Conservation (phyloP, 495 filamentous ascomycete species). For the Penicillium daleae region DNA sequence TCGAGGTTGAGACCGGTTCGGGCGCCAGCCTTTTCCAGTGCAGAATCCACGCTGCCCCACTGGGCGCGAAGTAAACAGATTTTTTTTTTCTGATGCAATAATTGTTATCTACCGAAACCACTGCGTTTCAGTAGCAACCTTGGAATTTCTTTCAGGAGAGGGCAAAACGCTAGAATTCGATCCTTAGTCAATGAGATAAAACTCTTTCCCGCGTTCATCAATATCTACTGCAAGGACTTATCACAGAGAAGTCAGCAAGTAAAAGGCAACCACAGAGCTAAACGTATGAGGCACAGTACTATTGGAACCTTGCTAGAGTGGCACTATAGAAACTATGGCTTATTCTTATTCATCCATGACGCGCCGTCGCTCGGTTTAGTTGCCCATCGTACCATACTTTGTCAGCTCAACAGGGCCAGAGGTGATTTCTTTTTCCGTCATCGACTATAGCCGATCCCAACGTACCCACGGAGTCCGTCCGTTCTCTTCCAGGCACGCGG, state of each 20-base stretch:
- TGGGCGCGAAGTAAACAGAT: constrained; percentile 14
- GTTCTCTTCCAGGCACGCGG: constrained; percentile 19
- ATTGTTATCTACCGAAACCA: background rate
- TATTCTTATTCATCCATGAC: background rate
- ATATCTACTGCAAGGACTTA: background rate
- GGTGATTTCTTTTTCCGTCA: constrained; percentile 16
- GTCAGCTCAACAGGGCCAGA: background rate
- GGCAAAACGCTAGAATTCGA: background rate
- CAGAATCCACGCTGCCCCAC: constrained; percentile 29
- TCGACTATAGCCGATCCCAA: constrained; percentile 15
- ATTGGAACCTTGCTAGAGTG: background rate
- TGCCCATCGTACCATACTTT: constrained; percentile 7
- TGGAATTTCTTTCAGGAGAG: background rate
- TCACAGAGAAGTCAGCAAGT: background rate
- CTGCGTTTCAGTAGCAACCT: constrained; percentile 4
- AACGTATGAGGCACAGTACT: background rate
- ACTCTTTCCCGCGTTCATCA: background rate
- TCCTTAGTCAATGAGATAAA: background rate
- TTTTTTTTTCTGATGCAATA: constrained; percentile 8
- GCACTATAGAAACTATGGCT: background rate
- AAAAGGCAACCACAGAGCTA: background rate
- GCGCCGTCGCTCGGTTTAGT: constrained; percentile 10
- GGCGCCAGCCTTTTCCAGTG: constrained; percentile 17
- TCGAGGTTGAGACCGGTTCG: constrained; percentile 19
- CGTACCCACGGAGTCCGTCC: constrained; percentile 19